Evolutionary conservation across 192 early-diverging fungal genomes (phyloP).

Genomic region (Podila horticola): DNA sequence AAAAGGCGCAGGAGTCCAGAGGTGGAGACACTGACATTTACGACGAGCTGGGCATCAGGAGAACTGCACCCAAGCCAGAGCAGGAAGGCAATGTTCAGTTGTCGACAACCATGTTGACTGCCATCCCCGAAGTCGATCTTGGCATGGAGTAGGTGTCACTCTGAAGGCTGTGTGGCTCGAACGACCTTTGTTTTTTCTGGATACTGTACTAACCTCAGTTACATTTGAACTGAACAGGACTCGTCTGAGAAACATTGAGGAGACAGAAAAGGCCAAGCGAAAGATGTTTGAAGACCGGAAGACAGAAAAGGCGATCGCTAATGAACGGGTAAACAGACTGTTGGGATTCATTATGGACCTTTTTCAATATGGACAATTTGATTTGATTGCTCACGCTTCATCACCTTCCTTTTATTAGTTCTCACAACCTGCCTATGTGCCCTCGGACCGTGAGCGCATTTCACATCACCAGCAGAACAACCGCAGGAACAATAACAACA

Average conservation of each 20-base stretch:
- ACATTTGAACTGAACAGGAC: conserved; percentile 27
- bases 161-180: not conserved
- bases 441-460: conserved; percentile 29
- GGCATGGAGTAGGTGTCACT: conserved; percentile 73
- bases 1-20: conserved; percentile 21
- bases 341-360: not conserved
- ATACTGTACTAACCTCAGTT: no score
- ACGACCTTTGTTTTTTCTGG: not conserved
- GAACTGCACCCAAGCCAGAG: conserved; percentile 71
- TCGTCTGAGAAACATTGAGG: conserved; percentile 79
- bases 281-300: conserved; percentile 58
- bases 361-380: not conserved
- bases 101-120: conserved; percentile 88
- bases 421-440: conserved; percentile 19
- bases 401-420: no score
- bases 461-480: conserved; percentile 46
- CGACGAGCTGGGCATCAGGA: conserved; percentile 45
- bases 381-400: not conserved
- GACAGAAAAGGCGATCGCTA: conserved; percentile 28
- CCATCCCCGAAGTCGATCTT: conserved; percentile 92
- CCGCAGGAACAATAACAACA: conserved; percentile 21
- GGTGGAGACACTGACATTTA: conserved; percentile 52
- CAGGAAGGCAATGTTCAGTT: conserved; percentile 88
- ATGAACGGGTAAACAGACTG: conserved; percentile 20
- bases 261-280: conserved; percentile 81